These are phyloP conservation scores for Panicum miliaceum DNA, from an alignment of 176 grass and related monocot species.

Conservation along the genomic window DNA sequence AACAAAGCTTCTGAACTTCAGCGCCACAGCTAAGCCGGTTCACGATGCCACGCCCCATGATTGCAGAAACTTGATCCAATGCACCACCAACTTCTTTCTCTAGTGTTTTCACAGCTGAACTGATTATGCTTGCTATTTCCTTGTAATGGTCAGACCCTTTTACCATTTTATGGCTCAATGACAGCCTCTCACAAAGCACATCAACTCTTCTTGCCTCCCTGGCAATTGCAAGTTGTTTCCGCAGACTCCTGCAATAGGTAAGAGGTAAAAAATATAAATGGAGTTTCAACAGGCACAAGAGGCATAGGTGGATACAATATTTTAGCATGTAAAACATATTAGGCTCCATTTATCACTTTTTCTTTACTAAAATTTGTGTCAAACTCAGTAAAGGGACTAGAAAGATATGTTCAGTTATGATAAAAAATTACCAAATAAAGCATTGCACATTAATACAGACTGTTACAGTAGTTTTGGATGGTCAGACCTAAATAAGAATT, in stretches of 20 bases:
- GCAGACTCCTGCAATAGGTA: constrained; percentile 58
- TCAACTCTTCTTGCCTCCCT: constrained; percentile 85
- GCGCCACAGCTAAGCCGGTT: constrained; percentile 76
- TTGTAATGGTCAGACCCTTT: constrained; percentile 71
- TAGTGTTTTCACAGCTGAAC: constrained; percentile 63
- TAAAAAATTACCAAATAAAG: constrained; percentile 15
- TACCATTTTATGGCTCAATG: constrained; percentile 72
- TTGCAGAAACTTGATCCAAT: constrained; percentile 71
- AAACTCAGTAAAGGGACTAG: neutral
- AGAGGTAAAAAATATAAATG: constrained; percentile 9
- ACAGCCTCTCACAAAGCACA: constrained; percentile 78
- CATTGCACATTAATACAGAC: neutral
- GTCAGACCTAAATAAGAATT: neutral
- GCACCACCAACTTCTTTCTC: constrained; percentile 75
- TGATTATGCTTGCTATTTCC: constrained; percentile 59
- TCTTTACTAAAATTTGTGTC: constrained; percentile 16
- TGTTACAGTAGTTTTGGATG: constrained; percentile 7
- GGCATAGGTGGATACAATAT: neutral
- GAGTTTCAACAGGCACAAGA: neutral
- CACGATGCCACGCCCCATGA: constrained; percentile 72
- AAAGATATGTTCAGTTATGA: neutral
- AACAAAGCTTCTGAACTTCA: constrained; percentile 91
- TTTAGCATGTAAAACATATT: constrained; percentile 21
- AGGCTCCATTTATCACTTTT: neutral
- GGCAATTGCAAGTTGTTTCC: constrained; percentile 74